These are phyloP conservation scores for Solanum clarkiae DNA, from an alignment of 257 asterid species.

Conservation along the genomic window DNA sequence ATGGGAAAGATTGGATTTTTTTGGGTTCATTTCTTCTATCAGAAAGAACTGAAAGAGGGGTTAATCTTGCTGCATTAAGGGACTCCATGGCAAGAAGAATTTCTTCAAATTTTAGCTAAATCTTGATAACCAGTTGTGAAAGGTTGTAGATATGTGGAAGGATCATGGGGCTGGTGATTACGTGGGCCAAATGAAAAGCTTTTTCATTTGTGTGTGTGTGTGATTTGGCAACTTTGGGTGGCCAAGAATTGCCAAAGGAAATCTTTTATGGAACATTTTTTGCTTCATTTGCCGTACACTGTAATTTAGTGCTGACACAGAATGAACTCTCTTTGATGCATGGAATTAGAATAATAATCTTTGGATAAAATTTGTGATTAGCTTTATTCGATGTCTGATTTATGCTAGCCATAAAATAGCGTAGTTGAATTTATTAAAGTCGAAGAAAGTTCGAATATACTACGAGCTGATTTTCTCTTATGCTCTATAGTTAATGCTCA, in stretches of 20 bases:
- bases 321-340: not conserved
- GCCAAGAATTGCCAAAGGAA: not conserved
- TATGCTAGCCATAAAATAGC: no score
- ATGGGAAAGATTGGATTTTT: conserved; percentile 15
- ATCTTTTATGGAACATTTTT: not conserved
- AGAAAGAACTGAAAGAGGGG: conserved; percentile 69
- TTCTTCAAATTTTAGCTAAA: not conserved
- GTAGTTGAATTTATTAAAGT: no score
- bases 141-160: not conserved
- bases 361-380: no score
- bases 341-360: no score
- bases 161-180: not conserved
- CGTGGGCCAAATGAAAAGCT: not conserved
- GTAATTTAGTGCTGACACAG: not conserved
- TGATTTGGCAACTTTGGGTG: not conserved
- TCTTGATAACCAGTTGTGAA: not conserved
- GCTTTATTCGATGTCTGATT: no score
- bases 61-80: conserved; percentile 59
- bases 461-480: no score
- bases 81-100: conserved; percentile 51
- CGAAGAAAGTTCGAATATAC: no score
- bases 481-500: no score
- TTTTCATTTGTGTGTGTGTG: no score
- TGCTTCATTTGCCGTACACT: not conserved
- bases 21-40: conserved; percentile 48